Conservation (phyloP, 768 basidiomycete species). For the Tricholoma sp. region DNA sequence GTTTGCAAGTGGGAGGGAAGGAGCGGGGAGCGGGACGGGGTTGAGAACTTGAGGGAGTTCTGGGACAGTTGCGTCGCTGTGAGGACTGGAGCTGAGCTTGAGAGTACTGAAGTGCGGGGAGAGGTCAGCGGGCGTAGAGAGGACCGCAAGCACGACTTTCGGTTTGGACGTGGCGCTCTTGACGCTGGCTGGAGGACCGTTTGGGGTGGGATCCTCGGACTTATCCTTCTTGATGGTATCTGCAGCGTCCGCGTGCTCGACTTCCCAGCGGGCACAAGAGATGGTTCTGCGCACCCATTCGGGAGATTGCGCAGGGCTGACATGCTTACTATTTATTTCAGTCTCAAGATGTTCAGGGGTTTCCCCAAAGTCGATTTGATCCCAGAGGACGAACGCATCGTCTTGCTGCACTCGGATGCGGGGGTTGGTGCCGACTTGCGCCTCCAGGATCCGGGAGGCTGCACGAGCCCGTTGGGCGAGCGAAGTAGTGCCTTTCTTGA, state of each 20-base stretch:
- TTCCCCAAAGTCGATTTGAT: constrained; percentile 54
- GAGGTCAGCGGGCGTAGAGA: constrained; percentile 28
- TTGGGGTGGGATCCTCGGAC: constrained; percentile 3
- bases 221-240: constrained; percentile 18
- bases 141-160: constrained; percentile 62
- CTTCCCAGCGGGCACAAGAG: constrained; percentile 77
- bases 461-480: constrained; percentile 80
- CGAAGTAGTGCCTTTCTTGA: constrained; percentile 83
- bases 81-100: constrained; percentile 15
- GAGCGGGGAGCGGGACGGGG: constrained; percentile 65
- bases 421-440: constrained; percentile 77
- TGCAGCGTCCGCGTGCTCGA: constrained; percentile 39
- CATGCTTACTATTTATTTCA: constrained; percentile 19
- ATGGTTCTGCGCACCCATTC: constrained; percentile 85
- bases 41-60: constrained; percentile 22
- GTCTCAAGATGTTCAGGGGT: constrained; percentile 5
- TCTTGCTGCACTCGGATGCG: constrained; percentile 80
- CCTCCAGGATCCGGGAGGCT: constrained; percentile 85
- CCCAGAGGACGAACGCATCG: constrained; percentile 81
- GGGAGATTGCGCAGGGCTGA: constrained; percentile 41
- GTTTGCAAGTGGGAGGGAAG: constrained; percentile 41
- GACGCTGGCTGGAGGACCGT: neutral
- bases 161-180: constrained; percentile 17
- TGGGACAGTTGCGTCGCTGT: constrained; percentile 25
- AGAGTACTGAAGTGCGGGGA: constrained; percentile 26